phyloP scores from a whole-genome alignment of 2,329 filamentous ascomycete genomes.

The Penicillium sp. region DNA sequence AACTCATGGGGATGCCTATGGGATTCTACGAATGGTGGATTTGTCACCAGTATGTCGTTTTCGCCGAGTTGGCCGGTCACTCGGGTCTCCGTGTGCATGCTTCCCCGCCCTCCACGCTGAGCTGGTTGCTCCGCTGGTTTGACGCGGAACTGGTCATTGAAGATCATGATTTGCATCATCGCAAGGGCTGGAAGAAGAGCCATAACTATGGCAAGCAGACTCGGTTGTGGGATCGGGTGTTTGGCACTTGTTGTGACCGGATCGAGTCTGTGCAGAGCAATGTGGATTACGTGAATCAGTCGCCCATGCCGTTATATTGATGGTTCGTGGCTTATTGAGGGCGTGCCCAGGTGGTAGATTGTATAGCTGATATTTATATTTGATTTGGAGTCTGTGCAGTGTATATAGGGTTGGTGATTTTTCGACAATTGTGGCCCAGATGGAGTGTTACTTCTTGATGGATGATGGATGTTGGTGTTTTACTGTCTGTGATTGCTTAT shows the following conservation, averaged over 20 bases:
- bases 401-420: neutral
- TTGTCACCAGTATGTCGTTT: conserved; percentile 32
- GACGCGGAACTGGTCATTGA: conserved; percentile 33
- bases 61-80: conserved; percentile 32
- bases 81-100: conserved; percentile 31
- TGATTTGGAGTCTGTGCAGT: neutral
- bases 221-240: conserved; percentile 32
- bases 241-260: conserved; percentile 32
- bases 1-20: conserved; percentile 30
- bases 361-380: neutral
- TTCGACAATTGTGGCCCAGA: neutral
- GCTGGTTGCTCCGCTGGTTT: conserved; percentile 26
- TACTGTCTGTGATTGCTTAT: neutral
- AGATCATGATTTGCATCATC: conserved; percentile 34
- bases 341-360: neutral
- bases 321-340: no score
- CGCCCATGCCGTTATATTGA: conserved; percentile 30
- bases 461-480: neutral
- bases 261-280: conserved; percentile 29
- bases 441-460: neutral
- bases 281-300: conserved; percentile 30
- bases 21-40: conserved; percentile 36
- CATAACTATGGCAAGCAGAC: conserved; percentile 36
- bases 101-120: conserved; percentile 27
- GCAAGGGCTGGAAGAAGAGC: conserved; percentile 35